Evolutionary conservation across 2,329 filamentous ascomycete genomes (phyloP), one percentile per base, ranked within the genome.

Genomic region (Endoconidiophora laricicola): DNA sequence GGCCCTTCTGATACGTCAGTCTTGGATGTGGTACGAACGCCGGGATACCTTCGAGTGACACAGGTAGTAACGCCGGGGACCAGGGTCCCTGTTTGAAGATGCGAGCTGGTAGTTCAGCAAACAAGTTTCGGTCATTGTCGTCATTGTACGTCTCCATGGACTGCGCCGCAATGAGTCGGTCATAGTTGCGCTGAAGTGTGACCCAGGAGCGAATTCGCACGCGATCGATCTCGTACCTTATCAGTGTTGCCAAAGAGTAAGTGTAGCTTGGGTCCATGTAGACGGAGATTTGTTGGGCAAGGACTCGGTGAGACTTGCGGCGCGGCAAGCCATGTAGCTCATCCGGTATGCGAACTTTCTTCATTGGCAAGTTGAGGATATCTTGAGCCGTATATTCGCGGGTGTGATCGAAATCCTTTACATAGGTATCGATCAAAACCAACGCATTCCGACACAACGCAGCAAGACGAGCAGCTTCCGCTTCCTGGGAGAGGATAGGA

Each of bases 211-310:
- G 61, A 20, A 66, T 58, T 9, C 57, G 60, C 5, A 65, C 62
- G 14, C 64, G 61, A 29, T 65, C 62, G 12, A 57, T 59, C 33
- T 66, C 62, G 49, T 64, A 66, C 7, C 62, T 60, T 44, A 66
- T 66, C 16, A 66, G 58, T 44, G 62, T 56, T n/a, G 64, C 58
- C 39, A 66, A 51, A 3, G 63, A 64, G 29, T 59, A 58, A 7
- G 61, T 57, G 26, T 64, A 59, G 16, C 58, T 56, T 3, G 64
- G 64, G 53, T 65, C 62, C 46, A 66, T 50, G 18, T 64, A 55
- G 6, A 58, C 49, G 4, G 64, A 59, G 38, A 66, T 56, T 39
- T 58, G 58, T 3, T 55, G 54, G 6, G 64, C 64, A 9, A 63
- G 56, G 3, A 60, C 59, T 1, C 61, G 60, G 36, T 56, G 50